Base-by-base conservation (phyloP, 176 grass and related monocot genomes). In the Chloris gayana region DNA sequence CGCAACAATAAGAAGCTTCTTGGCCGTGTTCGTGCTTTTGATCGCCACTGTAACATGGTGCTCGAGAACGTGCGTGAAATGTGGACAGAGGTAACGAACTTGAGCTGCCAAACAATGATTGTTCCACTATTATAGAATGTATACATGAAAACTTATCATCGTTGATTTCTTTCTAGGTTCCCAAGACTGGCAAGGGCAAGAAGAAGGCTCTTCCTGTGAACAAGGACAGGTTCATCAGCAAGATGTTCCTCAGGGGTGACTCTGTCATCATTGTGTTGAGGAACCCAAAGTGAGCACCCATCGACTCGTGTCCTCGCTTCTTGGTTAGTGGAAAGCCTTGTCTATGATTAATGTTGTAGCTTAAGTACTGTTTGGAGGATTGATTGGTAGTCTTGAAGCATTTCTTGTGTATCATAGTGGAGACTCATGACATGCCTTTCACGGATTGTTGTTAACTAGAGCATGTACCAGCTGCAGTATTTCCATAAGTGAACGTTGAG, bases 31-130 rank as follows among this genome's bases (percentile, higher is more conserved):
- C 86, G 92, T 57, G 92, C 92, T 29, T 94, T 94, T 85, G 89
- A 94, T 89, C 83, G 92, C 24, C 89, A 89, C 76, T 94, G 92
- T 70, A 94, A 94, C 84, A 91, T 94, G 92, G 92, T 94, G 62
- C 82, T 94, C 4, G 92, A 94, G 75, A 94, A 89, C 24, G 87
- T 94, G 30, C 72, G 80, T 32, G 92, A 91, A 75, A 94, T 94
- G 92, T 94, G 92, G 92, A 91, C 89, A 15, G 92, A 91, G 92
- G 92, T 91, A 89, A 44, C 34, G 4, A 77, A 50, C 49, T 62
- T 34, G 56, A 31, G 37, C 5, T 68, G 47, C 7, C 31, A 26
- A 54, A 74, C 22, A 9, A 4, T 80, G 33, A 73, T 44, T 25
- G 26, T 46, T 7, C 42, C n/a, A 60, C 34, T 9, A 2, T 2